Conservation (phyloP, 2,329 filamentous ascomycete genomes). For the Penicillium sp. region DNA sequence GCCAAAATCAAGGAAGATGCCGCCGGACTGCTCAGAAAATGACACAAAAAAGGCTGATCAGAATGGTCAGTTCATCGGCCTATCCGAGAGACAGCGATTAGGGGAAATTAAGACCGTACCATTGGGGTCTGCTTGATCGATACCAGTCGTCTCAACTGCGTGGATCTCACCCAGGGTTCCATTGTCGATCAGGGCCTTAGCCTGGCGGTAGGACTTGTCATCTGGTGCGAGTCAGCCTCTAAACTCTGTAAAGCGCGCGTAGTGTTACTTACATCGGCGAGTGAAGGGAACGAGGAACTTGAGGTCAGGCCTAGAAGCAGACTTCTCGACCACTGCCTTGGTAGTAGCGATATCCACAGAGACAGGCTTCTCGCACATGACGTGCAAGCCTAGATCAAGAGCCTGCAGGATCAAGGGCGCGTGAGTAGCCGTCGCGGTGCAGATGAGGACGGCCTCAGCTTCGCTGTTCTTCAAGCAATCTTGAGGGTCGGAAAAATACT, state of each 20-base stretch:
- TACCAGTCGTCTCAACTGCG: conserved; percentile 16
- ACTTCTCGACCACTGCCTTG: conserved; percentile 14
- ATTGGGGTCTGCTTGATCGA: conserved; percentile 15
- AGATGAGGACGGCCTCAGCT: conserved; percentile 14
- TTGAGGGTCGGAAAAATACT: conserved; percentile 15
- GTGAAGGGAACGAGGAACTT: conserved; percentile 17
- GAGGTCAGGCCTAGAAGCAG: conserved; percentile 13
- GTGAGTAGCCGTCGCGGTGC: conserved; percentile 16
- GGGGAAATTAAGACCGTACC: conserved; percentile 2
- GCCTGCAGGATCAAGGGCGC: conserved; percentile 16
- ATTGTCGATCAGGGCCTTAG: conserved; percentile 13
- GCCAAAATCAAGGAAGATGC: conserved; percentile 36
- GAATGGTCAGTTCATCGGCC: not conserved
- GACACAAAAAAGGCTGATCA: conserved; percentile 31
- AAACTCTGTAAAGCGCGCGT: not conserved
- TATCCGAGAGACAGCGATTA: not conserved
- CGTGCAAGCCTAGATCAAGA: conserved; percentile 13
- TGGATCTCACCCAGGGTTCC: conserved; percentile 14
- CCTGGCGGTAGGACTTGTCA: conserved; percentile 14
- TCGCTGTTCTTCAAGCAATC: conserved; percentile 15
- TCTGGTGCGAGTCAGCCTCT: conserved; percentile 4
- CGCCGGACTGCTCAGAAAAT: conserved; percentile 34
- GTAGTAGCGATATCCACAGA: conserved; percentile 17
- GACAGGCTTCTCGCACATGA: conserved; percentile 18
- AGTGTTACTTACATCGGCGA: conserved; percentile 14